A percentile compares a stretch with the other conserved stretches of the same genome.
phyloP scores from a whole-genome alignment of 176 grass and related monocot species.

The Paspalum notatum region DNA sequence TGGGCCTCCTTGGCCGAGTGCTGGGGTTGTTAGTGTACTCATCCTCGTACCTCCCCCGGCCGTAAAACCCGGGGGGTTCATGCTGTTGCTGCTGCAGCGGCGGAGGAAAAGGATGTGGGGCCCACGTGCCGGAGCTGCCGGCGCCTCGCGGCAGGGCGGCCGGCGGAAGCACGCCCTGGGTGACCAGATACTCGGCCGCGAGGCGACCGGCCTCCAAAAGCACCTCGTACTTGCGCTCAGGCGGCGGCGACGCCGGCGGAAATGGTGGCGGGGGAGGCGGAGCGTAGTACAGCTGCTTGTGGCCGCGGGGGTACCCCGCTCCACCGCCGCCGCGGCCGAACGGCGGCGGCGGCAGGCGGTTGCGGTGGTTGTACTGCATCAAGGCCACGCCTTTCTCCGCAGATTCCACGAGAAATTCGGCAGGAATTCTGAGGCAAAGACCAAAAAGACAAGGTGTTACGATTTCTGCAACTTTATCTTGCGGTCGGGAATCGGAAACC shows the following conservation, averaged over 20 bases:
- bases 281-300: conserved; percentile 38
- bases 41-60: conserved; percentile 64
- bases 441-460: conserved; percentile 30
- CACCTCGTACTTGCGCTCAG: conserved; percentile 63
- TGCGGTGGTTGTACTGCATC: conserved; percentile 59
- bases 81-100: conserved; percentile 31
- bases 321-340: conserved; percentile 45
- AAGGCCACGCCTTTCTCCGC: conserved; percentile 23
- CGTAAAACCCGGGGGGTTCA: conserved; percentile 32
- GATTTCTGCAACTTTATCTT: conserved; percentile 36
- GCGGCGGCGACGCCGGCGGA: neutral
- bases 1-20: conserved; percentile 38
- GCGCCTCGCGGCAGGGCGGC: conserved; percentile 50
- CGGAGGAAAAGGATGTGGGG: conserved; percentile 14
- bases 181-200: conserved; percentile 88
- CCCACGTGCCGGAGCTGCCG: conserved; percentile 35
- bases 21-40: conserved; percentile 51
- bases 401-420: conserved; percentile 45
- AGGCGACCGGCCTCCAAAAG: conserved; percentile 94
- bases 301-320: conserved; percentile 28
- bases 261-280: conserved; percentile 8
- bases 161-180: conserved; percentile 74
- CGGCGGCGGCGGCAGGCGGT: conserved; percentile 36
- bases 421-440: conserved; percentile 43
- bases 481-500: conserved; percentile 46